Evolutionary conservation across 495 filamentous ascomycete genomes (phyloP).

Genomic region (Cryomyces minteri): DNA sequence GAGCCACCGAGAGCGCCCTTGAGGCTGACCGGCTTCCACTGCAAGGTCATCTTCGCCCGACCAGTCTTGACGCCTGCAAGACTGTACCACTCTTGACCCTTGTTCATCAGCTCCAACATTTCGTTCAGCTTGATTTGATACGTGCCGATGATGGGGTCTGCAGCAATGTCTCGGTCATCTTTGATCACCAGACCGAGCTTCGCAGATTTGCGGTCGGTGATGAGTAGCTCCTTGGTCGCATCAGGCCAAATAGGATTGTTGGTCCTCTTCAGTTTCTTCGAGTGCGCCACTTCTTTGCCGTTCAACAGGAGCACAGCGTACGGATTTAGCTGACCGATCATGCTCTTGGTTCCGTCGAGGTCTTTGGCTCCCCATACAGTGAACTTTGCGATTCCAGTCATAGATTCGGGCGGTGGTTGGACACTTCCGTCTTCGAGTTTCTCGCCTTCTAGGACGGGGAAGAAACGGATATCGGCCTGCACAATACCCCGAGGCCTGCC

Average conservation of each 20-base stretch:
- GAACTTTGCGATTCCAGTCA: conserved; percentile 83
- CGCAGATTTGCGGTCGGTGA: conserved; percentile 79
- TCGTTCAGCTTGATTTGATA: conserved; percentile 92
- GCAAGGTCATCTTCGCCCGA: conserved; percentile 66
- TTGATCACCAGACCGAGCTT: conserved; percentile 84
- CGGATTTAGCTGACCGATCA: conserved; percentile 76
- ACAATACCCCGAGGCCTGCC: conserved; percentile 69
- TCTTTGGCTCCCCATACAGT: conserved; percentile 93
- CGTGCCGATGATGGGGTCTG: conserved; percentile 72
- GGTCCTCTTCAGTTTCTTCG: conserved; percentile 81
- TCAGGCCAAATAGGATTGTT: conserved; percentile 93
- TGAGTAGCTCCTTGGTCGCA: conserved; percentile 75
- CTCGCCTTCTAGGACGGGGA: conserved; percentile 65
- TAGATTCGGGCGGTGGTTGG: conserved; percentile 69
- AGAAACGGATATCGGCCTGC: conserved; percentile 76
- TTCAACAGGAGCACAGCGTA: conserved; percentile 81
- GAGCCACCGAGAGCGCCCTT: conserved; percentile 53
- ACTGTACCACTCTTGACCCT: conserved; percentile 93
- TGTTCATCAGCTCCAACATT: conserved; percentile 76
- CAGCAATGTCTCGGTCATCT: conserved; percentile 69
- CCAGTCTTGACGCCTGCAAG: conserved; percentile 67
- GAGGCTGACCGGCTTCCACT: conserved; percentile 90
- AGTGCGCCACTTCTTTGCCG: conserved; percentile 66
- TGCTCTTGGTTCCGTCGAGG: conserved; percentile 72
- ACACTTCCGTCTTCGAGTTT: conserved; percentile 57